Base-by-base conservation (phyloP, 2,329 filamentous ascomycete species). In the Calonectria hawksworthii region DNA sequence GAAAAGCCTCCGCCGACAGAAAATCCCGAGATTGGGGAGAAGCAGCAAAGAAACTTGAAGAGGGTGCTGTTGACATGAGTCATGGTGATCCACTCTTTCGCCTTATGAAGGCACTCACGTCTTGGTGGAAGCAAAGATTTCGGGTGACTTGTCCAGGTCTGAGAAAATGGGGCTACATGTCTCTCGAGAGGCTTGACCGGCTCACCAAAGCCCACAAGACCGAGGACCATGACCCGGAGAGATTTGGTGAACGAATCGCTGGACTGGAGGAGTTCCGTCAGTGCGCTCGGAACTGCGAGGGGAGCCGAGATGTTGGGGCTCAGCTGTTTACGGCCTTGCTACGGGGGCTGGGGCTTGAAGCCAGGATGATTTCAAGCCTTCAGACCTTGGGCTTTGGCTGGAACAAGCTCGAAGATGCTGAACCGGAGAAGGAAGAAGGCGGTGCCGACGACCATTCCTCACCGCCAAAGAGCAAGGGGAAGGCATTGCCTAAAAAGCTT, bases 331-430 rank as follows among this genome's bases (percentile, higher is more conserved):
- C 95, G 0, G 95, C 95, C 4, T 86, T 99, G 10, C 84, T 98
- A 28, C 90, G 97, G 77, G 95, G 93, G 0, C 83, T 99, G 14
- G 95, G 95, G 0, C 87, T 99, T 3, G 95, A 98, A 80, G 92
- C 95, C 14, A 91, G 96, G 36, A 90, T 99, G 88, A 92, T 99
- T 3, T 93, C 93, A 13, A 98, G 92, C 82, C 83, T 99, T 51
- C 97, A 99, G 82, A 94, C 96, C 1, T 86, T 95, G 28, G 97
- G 97, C 0, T 98, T 98, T 83, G 96, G 96, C 2, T 99, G 95
- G 93, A 98, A 92, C 75, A 98, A 96, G 83, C 86, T 90, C 14
- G 97, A 99, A 84, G 94, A 97, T 67, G 95, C 94, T 7, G 91
- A 92, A 16, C 82, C 84, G 2, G 89, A 89, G 78, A 90, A 87